Evolutionary conservation across 2,329 filamentous ascomycete species (phyloP).

Genomic region (Cladosporium sp.): DNA sequence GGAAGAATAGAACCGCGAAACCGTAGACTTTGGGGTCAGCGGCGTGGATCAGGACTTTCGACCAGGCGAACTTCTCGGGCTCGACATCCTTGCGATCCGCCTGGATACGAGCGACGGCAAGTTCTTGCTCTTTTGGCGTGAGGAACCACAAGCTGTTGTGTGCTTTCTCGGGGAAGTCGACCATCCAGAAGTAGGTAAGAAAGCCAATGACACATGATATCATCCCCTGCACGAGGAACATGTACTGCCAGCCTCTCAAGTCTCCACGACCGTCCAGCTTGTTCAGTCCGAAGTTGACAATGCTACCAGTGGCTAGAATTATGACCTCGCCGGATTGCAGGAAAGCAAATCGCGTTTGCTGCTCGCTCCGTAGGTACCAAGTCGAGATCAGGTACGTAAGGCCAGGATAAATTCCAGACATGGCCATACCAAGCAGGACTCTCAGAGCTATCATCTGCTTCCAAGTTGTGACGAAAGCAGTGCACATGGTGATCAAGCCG

Average conservation of each 20-base stretch:
- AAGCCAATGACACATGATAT: constrained; percentile 60
- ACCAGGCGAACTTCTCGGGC: constrained; percentile 57
- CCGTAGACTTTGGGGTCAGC: constrained; percentile 64
- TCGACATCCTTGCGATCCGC: constrained; percentile 62
- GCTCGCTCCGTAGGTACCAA: constrained; percentile 65
- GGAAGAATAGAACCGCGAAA: constrained; percentile 65
- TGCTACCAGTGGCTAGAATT: constrained; percentile 64
- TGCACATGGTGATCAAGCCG: constrained; percentile 66
- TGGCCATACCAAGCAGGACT: constrained; percentile 65
- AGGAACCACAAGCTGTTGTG: constrained; percentile 60
- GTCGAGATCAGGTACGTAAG: constrained; percentile 54
- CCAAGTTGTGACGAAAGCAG: constrained; percentile 68
- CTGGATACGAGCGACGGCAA: constrained; percentile 60
- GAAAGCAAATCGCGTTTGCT: constrained; percentile 66
- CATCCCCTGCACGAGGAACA: constrained; percentile 67
- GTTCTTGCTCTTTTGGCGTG: constrained; percentile 53
- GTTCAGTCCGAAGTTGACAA: constrained; percentile 70
- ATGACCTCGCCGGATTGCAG: constrained; percentile 65
- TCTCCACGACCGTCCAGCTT: constrained; percentile 58
- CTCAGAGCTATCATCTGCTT: constrained; percentile 68
- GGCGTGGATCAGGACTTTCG: constrained; percentile 57
- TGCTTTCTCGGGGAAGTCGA: constrained; percentile 66
- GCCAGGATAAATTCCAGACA: constrained; percentile 57
- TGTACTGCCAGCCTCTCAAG: constrained; percentile 66
- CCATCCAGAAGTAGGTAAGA: constrained; percentile 68